phyloP scores from a whole-genome alignment of 2,329 filamentous ascomycete genomes.

The Whalleya microplaca region DNA sequence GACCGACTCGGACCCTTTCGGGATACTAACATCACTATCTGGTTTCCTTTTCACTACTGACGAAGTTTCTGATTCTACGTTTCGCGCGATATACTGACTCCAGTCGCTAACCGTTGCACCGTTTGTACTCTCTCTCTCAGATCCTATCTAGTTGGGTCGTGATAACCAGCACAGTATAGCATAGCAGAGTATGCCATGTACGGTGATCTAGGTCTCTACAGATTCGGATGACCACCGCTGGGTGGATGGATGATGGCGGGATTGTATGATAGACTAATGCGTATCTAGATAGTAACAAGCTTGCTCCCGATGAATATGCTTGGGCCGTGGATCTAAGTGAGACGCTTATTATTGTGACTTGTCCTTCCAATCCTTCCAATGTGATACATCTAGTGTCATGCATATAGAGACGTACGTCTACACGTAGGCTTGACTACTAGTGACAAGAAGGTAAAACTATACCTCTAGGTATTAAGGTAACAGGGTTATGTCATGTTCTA shows the following conservation, averaged over 20 bases:
- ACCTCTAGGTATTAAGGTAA: too few relatives aligned
- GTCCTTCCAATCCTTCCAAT: not conserved
- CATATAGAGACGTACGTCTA: too few relatives aligned
- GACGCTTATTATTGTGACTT: not conserved
- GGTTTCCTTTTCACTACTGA: constrained; percentile 7
- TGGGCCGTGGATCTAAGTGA: not conserved
- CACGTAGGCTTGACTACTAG: too few relatives aligned
- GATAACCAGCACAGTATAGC: too few relatives aligned
- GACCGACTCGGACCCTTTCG: constrained; percentile 12
- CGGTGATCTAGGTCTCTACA: too few relatives aligned
- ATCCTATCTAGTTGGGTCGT: too few relatives aligned
- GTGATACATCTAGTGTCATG: too few relatives aligned
- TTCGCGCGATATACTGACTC: not conserved
- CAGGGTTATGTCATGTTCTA: not conserved
- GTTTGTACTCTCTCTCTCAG: too few relatives aligned
- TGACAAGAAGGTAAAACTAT: too few relatives aligned
- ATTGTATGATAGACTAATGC: not conserved
- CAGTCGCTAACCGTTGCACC: not conserved
- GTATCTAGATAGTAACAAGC: not conserved
- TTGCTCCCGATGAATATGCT: not conserved
- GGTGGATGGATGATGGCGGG: too few relatives aligned
- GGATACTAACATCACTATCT: constrained; percentile 29
- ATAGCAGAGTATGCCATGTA: too few relatives aligned
- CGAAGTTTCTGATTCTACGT: constrained; percentile 1
- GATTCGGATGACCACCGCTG: too few relatives aligned